Conservation (phyloP, 1,284 basidiomycete species). For the Malassezia obtusa region DNA sequence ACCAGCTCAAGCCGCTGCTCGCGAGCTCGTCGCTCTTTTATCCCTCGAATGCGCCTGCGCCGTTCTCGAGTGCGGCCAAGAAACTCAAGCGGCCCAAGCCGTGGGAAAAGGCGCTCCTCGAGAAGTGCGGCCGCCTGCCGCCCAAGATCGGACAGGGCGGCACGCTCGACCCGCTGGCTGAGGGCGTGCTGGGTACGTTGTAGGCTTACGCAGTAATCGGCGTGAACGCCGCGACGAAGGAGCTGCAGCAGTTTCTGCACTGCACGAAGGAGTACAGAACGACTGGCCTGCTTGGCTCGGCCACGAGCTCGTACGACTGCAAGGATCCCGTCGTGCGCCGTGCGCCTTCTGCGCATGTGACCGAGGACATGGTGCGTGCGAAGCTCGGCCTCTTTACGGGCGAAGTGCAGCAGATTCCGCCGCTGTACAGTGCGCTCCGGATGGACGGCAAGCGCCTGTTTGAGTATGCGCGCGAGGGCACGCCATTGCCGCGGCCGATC, state of each 20-base stretch:
- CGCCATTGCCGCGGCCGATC: constrained; percentile 83
- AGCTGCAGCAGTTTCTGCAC: constrained; percentile 70
- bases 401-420: constrained; percentile 64
- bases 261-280: constrained; percentile 82
- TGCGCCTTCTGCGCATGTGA: constrained; percentile 74
- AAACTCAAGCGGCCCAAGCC: constrained; percentile 26
- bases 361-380: constrained; percentile 61
- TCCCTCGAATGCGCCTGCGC: constrained; percentile 48
- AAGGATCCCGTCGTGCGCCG: constrained; percentile 53
- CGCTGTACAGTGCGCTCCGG: constrained; percentile 79
- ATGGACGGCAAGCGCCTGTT: constrained; percentile 95
- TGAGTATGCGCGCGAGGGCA: constrained; percentile 84
- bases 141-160: constrained; percentile 81
- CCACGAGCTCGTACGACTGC: constrained; percentile 91
- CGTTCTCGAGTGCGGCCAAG: constrained; percentile 14
- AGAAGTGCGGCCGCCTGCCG: constrained; percentile 16
- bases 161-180: constrained; percentile 92
- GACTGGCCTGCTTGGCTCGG: constrained; percentile 80
- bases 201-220: constrained; percentile 63
- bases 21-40: constrained; percentile 67
- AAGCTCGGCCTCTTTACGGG: constrained; percentile 72
- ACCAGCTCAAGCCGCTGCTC: constrained; percentile 72
- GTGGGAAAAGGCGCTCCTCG: constrained; percentile 18
- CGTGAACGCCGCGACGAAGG: constrained; percentile 81
- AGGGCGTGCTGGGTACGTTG: constrained; percentile 57